These are phyloP conservation scores for Paraconiothyrium brasiliense DNA, from an alignment of 2,329 filamentous ascomycete genomes.

Conservation along the genomic window DNA sequence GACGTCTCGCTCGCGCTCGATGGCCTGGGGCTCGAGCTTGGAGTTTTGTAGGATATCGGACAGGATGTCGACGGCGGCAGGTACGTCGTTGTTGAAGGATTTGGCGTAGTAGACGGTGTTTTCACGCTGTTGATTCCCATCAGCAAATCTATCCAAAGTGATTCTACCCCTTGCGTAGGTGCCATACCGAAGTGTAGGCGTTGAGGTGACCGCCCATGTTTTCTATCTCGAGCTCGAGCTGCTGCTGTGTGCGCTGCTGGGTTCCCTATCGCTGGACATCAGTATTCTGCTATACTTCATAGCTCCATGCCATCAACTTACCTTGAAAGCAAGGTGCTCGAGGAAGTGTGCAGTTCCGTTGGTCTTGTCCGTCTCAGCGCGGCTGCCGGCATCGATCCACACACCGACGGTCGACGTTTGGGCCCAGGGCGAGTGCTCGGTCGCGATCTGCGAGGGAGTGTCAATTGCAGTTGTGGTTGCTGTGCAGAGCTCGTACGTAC, in stretches of 20 bases:
- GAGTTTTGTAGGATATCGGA: conserved; percentile 99
- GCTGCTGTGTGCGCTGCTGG: conserved; percentile 91
- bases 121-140: conserved; percentile 74
- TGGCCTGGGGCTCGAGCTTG: conserved; percentile 91
- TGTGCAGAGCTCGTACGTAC: conserved; percentile 61
- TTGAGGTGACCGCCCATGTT: conserved; percentile 99
- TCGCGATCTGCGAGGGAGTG: conserved; percentile 77
- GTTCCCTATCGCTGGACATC: conserved; percentile 72
- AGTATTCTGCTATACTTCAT: conserved; percentile 29
- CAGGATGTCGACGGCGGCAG: conserved; percentile 95
- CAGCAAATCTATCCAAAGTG: conserved; percentile 28
- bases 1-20: conserved; percentile 97
- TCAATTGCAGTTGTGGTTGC: conserved; percentile 42
- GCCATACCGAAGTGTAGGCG: conserved; percentile 95
- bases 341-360: conserved; percentile 99
- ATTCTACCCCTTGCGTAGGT: conserved; percentile 1
- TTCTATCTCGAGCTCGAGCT: conserved; percentile 99
- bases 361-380: conserved; percentile 97
- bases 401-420: conserved; percentile 98
- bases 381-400: conserved; percentile 98
- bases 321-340: conserved; percentile 99
- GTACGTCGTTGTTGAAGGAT: conserved; percentile 97
- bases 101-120: conserved; percentile 99
- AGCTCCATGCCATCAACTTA: conserved; percentile 52
- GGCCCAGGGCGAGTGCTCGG: conserved; percentile 97